Base-by-base conservation (phyloP, 495 filamentous ascomycete species). In the Neurospora sp. region DNA sequence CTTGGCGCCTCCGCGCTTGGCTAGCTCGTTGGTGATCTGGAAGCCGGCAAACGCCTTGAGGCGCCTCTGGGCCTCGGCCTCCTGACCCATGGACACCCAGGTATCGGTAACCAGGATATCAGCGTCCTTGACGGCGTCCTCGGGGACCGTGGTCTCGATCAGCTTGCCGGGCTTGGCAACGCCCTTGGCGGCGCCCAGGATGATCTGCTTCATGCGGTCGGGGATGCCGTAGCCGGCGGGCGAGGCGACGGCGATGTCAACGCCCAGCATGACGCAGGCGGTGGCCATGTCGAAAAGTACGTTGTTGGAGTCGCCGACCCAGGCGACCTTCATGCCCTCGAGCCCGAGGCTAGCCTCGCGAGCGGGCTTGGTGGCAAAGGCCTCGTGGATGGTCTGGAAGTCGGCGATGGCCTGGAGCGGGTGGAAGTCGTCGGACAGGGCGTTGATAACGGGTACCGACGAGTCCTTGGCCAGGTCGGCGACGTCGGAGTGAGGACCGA, bases 61-160 rank as follows among this genome's bases (percentile, higher is more conserved):
- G 72, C 92, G 85, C 83, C 91, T 89, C 71, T 87, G 85, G 40
- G 89, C 84, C 83, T 98, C 94, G 65, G 86, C 89, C 82, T 99
- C 96, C 84, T 98, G 94, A 47, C 96, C 96, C 96, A 98, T 98
- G 0, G 93, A 96, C 42, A 97, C 86, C 95, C 95, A 99, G 9
- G 96, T 99, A 77, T 99, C 96, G 0, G 96, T 99, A 0, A 98
- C 92, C 22, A 99, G 83, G 53, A 99, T 86, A 77, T 98, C 92
- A 2, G 96, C 95, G 73, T 90, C 85, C 85, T 92, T 92, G 74
- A 98, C 89, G 0, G 96, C 96, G 77, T 96, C 92, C 78, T 95
- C 93, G 3, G 96, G 96, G 3, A 92, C 84, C 18, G 85, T 89
- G 12, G 92, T 94, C 81, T 97, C 90, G 12, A 83, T 83, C 12